Evolutionary conservation across 2,329 filamentous ascomycete genomes (phyloP).

Genomic region (Clonostachys solani): DNA sequence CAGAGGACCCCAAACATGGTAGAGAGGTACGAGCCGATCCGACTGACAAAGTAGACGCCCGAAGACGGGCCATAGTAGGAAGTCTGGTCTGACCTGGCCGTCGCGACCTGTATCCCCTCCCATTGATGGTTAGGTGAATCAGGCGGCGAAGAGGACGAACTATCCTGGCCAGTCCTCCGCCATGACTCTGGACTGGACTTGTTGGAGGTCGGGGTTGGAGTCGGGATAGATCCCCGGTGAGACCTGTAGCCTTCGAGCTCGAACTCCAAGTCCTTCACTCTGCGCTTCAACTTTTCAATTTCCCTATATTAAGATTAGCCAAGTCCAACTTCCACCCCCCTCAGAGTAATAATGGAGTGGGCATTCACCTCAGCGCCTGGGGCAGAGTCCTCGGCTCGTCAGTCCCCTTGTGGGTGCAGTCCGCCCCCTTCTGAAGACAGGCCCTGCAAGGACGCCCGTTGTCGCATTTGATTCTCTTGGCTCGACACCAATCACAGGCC

Average conservation of each 20-base stretch:
- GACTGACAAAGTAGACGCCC: conserved; percentile 35
- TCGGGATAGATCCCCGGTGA: conserved; percentile 1
- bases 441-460: conserved; percentile 16
- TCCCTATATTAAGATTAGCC: conserved; percentile 11
- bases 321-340: background rate
- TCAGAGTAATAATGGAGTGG: background rate
- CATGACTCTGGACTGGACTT: background rate
- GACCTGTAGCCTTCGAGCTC: conserved; percentile 7
- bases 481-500: conserved; percentile 22
- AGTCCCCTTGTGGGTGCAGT: conserved; percentile 5
- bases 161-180: background rate
- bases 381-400: conserved; percentile 5
- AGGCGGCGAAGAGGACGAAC: background rate
- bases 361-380: conserved; percentile 8
- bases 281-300: conserved; percentile 25
- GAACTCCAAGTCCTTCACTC: conserved; percentile 20
- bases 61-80: conserved; percentile 40
- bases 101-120: conserved; percentile 26
- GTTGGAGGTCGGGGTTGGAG: conserved; percentile 3
- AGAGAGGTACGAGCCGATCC: conserved; percentile 29
- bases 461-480: conserved; percentile 19
- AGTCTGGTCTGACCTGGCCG: conserved; percentile 23
- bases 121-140: conserved; percentile 8
- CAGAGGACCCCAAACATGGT: conserved; percentile 19
- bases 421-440: conserved; percentile 8